These are phyloP conservation scores for Chrysanthemum lavandulifolium DNA, from an alignment of 129 eudicot genomes.

Conservation along the genomic window DNA sequence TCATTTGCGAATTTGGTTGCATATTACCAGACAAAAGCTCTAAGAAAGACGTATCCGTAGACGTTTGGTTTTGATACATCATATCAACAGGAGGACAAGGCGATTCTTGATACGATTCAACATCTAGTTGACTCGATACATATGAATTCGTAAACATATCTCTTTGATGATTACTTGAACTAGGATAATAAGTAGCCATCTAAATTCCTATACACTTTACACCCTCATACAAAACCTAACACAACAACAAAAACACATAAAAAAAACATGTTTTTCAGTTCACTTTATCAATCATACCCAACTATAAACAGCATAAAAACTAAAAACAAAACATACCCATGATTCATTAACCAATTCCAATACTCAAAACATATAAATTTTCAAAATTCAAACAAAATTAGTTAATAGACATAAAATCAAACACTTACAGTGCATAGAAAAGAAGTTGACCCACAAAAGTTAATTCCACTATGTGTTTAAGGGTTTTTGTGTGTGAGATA, in stretches of 20 bases:
- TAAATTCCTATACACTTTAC: constrained; percentile 20
- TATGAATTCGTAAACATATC: constrained; percentile 53
- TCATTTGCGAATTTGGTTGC: constrained; percentile 40
- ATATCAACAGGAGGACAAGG: constrained; percentile 47
- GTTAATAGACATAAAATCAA: constrained; percentile 14
- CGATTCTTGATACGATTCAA: constrained; percentile 49
- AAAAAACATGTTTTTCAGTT: not conserved
- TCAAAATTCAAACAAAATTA: not conserved
- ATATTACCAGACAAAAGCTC: constrained; percentile 52
- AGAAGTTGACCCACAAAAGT: constrained; percentile 17
- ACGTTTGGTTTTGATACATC: constrained; percentile 48
- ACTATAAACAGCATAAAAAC: no score
- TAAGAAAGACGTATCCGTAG: constrained; percentile 40
- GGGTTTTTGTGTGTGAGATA: constrained; percentile 5
- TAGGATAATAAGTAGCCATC: constrained; percentile 82
- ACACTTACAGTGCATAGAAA: constrained; percentile 29
- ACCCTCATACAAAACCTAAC: constrained; percentile 31
- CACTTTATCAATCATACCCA: no score
- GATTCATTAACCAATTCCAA: no score
- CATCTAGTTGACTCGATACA: constrained; percentile 22
- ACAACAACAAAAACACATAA: constrained; percentile 15
- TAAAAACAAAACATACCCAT: no score
- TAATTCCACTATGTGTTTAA: constrained; percentile 18
- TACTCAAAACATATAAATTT: not conserved
- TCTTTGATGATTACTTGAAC: constrained; percentile 62